A percentile compares a stretch with the other conserved stretches of the same genome.
Conservation (phyloP, 2,329 filamentous ascomycete species). For the Colletotrichum sp. region DNA sequence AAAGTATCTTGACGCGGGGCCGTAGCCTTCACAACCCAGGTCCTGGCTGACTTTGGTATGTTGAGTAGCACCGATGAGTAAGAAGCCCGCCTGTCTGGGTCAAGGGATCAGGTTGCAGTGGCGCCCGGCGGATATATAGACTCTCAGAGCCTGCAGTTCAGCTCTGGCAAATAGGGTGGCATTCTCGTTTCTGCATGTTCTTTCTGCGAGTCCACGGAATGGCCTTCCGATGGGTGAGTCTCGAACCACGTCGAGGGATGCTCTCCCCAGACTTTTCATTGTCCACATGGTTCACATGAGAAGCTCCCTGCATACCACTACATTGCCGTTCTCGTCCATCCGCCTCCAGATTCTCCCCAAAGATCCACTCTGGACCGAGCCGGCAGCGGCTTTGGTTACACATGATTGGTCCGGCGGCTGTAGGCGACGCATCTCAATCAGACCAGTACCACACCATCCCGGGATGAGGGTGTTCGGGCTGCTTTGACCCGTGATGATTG, state of each 20-base stretch:
- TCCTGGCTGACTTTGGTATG: not conserved
- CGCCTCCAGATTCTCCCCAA: conserved; percentile 7
- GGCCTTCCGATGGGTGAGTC: not conserved
- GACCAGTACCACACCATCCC: not conserved
- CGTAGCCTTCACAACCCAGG: not conserved
- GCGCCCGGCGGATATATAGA: conserved; percentile 8
- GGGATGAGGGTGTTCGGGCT: conserved; percentile 7
- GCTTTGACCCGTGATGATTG: conserved; percentile 15
- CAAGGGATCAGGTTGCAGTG: not conserved
- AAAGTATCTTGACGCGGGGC: not conserved
- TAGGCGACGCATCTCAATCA: not conserved
- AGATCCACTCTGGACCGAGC: conserved; percentile 23
- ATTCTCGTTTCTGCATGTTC: not conserved
- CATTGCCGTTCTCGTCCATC: conserved; percentile 22
- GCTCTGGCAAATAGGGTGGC: not conserved
- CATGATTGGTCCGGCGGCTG: conserved; percentile 7
- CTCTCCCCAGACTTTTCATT: conserved; percentile 22
- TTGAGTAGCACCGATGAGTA: not conserved
- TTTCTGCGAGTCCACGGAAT: not conserved
- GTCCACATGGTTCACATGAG: conserved; percentile 10
- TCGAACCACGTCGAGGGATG: conserved; percentile 12
- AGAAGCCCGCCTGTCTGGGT: conserved; percentile 7
- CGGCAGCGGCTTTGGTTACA: conserved; percentile 4
- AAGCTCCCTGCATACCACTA: not conserved
- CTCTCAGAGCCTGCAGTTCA: not conserved